Evolutionary conservation across 228 moss, liverwort and hornwort genomes (phyloP), one percentile per base, ranked within the genome.

Genomic region (Sphagnum fallax): DNA sequence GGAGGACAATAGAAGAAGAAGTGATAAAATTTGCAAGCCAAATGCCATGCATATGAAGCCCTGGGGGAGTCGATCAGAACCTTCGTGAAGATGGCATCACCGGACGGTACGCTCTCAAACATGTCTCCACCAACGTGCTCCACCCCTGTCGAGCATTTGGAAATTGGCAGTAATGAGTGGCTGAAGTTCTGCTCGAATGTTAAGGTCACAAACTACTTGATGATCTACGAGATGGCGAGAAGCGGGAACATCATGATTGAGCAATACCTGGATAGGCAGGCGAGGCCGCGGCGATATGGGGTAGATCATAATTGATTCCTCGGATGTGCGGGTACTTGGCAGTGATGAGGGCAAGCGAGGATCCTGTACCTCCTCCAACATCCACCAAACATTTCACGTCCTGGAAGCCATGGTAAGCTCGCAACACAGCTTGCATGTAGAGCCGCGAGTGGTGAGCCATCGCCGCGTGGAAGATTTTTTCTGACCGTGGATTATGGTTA

Each of bases 51-150:
- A 32, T 32, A 32, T 1, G 32, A 32, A 32, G 32, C 32, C 32
- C 1, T 32, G 32, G 32, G 32, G 32, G 32, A 32, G 32, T 32
- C 32, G 32, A 32, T 32, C 32, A 32, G 32, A 50, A 63, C 74
- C 68, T 74, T 81, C 76, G 76, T 74, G 50, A 81, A 74, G 65
- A 81, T 78, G 53, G 84, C 72, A 52, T 84, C 81, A 50, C 51
- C 50, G 0, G 58, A 52, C 6, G 84, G 84, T 47, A 85, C 70
- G 4, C 65, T 78, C 48, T 76, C 63, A 16, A 79, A 79, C 76
- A 85, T 72, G 51, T 79, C 64, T 50, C 84, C 79, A 15, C 65
- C 64, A 16, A 85, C 62, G 52, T 72, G 67, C 79, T 81, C 76
- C 65, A 81, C 76, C 53, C 81, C 81, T 85, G 72, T 60, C 61